Evolutionary conservation across 805 yeast genomes (phyloP).

Genomic region (Pichia heedii): DNA sequence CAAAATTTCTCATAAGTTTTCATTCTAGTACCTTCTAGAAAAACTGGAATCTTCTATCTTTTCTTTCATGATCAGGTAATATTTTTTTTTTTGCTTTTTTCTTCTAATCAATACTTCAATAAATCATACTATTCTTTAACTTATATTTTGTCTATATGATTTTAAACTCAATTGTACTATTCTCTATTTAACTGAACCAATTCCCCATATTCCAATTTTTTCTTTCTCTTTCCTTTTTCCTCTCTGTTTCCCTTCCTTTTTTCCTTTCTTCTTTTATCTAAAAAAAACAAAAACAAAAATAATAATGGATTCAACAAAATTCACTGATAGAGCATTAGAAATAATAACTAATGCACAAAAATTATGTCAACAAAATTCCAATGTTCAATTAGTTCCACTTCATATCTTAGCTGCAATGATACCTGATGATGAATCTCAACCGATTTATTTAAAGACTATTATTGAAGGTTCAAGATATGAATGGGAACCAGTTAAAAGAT

Average conservation of each 20-base stretch:
- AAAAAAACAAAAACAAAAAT: no score
- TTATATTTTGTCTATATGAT: no score
- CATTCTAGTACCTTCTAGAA: neutral
- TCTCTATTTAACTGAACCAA: no score
- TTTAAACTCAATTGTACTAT: no score
- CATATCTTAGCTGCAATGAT: conserved; percentile 91
- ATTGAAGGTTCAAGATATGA: conserved; percentile 84
- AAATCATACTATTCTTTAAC: no score
- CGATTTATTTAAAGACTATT: conserved; percentile 68
- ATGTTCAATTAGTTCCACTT: conserved; percentile 77
- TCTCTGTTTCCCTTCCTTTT: no score
- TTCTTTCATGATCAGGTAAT: no score
- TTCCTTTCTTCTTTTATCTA: no score
- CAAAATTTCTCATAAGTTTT: neutral
- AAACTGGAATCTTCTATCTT: neutral
- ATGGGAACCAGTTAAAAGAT: conserved; percentile 69
- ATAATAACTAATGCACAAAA: conserved; percentile 72
- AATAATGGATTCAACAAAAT: conserved; percentile 60
- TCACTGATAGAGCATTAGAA: conserved; percentile 87
- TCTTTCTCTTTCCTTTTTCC: neutral
- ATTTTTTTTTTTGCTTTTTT: no score
- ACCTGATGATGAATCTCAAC: conserved; percentile 42
- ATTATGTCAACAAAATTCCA: conserved; percentile 76
- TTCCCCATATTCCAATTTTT: no score
- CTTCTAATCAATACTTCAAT: no score